phyloP scores from a whole-genome alignment of 345 rosid genomes.

The Triadica sebifera region DNA sequence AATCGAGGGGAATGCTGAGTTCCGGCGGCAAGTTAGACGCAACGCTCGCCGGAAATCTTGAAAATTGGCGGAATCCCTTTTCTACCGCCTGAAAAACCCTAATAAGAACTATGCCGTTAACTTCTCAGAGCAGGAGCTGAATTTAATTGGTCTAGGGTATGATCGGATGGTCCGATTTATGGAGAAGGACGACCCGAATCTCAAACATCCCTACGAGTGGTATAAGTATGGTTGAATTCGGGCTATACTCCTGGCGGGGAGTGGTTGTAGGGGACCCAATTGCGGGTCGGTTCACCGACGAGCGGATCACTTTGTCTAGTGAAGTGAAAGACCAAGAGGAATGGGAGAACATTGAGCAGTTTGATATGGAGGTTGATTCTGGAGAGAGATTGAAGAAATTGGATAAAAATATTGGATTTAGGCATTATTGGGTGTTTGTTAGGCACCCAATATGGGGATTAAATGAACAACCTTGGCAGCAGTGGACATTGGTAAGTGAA shows the following conservation, averaged over 20 bases:
- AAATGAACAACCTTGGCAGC: conserved; percentile 79
- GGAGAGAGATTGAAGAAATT: conserved; percentile 53
- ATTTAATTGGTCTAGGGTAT: conserved; percentile 80
- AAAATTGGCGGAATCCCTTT: conserved; percentile 58
- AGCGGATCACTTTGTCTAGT: conserved; percentile 62
- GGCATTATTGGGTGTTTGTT: conserved; percentile 84
- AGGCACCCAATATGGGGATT: conserved; percentile 91
- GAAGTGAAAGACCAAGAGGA: conserved; percentile 72
- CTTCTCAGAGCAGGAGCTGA: conserved; percentile 74
- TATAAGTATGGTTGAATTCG: conserved; percentile 89
- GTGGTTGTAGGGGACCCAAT: conserved; percentile 89
- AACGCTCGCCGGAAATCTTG: conserved; percentile 42
- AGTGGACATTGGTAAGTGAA: conserved; percentile 92
- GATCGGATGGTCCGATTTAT: conserved; percentile 87
- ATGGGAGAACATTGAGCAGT: conserved; percentile 85
- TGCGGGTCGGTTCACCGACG: conserved; percentile 75
- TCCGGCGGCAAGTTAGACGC: conserved; percentile 48
- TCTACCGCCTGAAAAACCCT: conserved; percentile 64
- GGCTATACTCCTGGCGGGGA: conserved; percentile 96
- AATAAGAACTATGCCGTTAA: conserved; percentile 64
- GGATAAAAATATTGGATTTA: conserved; percentile 69
- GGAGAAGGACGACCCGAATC: conserved; percentile 84
- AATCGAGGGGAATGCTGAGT: conserved; percentile 49
- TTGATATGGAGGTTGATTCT: conserved; percentile 75
- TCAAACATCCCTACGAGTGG: conserved; percentile 87